Evolutionary conservation across 129 eudicot species (phyloP), one percentile per base, ranked within the genome.

Genomic region (Chrysanthemum lavandulifolium): DNA sequence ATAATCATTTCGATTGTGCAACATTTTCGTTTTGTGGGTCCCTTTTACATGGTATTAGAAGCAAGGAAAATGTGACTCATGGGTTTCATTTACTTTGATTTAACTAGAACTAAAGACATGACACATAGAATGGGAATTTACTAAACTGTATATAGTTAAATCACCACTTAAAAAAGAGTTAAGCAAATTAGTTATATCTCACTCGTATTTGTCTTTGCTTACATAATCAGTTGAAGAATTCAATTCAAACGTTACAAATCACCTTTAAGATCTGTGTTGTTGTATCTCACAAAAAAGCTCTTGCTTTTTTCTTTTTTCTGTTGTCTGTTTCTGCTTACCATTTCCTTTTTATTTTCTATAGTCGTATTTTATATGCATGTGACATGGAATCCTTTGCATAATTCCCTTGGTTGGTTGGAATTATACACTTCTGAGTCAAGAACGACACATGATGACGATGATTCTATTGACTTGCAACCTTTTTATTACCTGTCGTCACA

Each of bases 351-450:
- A 57, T 36, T n/a, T 21, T 40, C 29, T 40, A 14, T 61, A 25
- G 21, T 4, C 9, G 21, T 53, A 9, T 62, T 61, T 29, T 54
- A 9, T 71, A 71, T 64, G 77, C 77, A 71, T 55, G 47, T 78
- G 82, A 71, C 77, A 54, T 78, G 82, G 77, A 78, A 71, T 78
- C 64, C 77, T 69, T 55, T 43, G 43, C 60, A 71, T 15, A 78
- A 33, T 36, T 43, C 59, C 40, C 61, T 65, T 76, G 67, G 68
- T 78, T 72, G 73, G 77, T 65, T 64, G 78, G 56, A 12, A 64
- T 45, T 65, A 72, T 69, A 78, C 82, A 72, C 68, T 45, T 78
- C 63, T 78, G 78, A 78, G 82, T 72, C 82, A 78, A 78, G 45
- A 78, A 78, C 82, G 72, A 77, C 57, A 72, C 73, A 65, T 65